Base-by-base conservation (phyloP, 495 filamentous ascomycete genomes). In the Thozetella sp. region DNA sequence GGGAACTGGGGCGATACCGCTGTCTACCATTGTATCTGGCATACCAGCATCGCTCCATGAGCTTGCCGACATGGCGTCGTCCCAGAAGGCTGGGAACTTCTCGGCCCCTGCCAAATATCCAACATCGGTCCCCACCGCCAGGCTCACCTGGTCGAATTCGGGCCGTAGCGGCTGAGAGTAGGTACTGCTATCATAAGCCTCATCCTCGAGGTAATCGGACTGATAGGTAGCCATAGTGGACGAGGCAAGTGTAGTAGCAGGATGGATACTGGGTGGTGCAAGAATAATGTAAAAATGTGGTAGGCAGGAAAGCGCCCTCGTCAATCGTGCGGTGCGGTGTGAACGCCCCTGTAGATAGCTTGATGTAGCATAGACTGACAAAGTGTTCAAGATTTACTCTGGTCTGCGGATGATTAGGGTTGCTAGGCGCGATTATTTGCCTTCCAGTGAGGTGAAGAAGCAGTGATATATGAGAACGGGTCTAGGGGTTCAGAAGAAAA, bases 51-150 rank as follows among this genome's bases (percentile, higher is more conserved):
- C 43, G 43, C 43, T 48, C 43, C 43, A 48, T n/a, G 43, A 48
- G 43, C 43, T 48, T n/a, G 43, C 43, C 43, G 43, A 48, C 43
- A 48, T 48, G 43, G 43, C 43, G 20, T 48, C 43, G 43, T 48
- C 43, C 43, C 43, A 48, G 43, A 48, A 48, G 9, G 10, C 43
- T 48, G 43, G 43, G n/a, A 48, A 48, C n/a, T 48, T 48, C 11
- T 48, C 43, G 4, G 43, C 3, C 10, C 10, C 43, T 15, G 43
- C 12, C n/a, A 48, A n/a, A n/a, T 48, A 48, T 13, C 43, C n/a
- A 48, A 19, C 43, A 19, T 48, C n/a, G n/a, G 11, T 20, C n/a
- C 4, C 43, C 43, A 19, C 17, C 17, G 9, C 43, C 43, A 48
- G 43, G 10, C 10, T n/a, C 3, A n/a, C 43, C 4, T 48, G 43